Percentiles rank a stretch among this genome's conserved stretches.
Evolutionary conservation across 441 rosid genomes (phyloP).

Genomic region (Brassica hybrid): DNA sequence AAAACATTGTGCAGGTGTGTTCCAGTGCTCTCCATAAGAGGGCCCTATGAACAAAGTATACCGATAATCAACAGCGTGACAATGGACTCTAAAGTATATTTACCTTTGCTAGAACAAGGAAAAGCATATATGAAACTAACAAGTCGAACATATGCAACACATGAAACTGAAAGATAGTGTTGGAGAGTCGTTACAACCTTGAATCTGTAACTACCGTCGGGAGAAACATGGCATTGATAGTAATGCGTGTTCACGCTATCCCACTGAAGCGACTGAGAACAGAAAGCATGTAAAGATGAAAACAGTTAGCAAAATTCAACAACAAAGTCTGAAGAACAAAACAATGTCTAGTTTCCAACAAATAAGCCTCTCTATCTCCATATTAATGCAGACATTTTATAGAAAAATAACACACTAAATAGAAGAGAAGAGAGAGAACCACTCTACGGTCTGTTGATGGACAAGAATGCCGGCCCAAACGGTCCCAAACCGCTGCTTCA

Average conservation of each 20-base stretch:
- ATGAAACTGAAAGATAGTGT: not conserved
- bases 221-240: not conserved
- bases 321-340: not conserved
- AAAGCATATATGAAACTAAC: not conserved
- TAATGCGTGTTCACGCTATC: not conserved
- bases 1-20: too few relatives aligned
- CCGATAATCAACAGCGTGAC: not conserved
- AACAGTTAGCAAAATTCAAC: not conserved
- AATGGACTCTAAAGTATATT: not conserved
- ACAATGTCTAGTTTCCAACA: not conserved
- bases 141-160: not conserved
- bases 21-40: too few relatives aligned
- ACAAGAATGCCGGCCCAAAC: not conserved
- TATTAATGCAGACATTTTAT: not conserved
- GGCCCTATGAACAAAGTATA: too few relatives aligned
- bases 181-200: not conserved
- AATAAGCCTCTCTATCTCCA: not conserved
- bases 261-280: not conserved
- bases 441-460: not conserved
- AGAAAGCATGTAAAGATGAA: not conserved
- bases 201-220: slow-evolving; percentile 7
- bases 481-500: not conserved
- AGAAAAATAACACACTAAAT: too few relatives aligned
- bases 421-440: not conserved
- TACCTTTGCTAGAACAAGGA: not conserved